Percentiles rank a stretch among this genome's conserved stretches.
These are phyloP conservation scores for Lagenidium giganteum DNA, from an alignment of 352 stramenopile species.

Conservation along the genomic window DNA sequence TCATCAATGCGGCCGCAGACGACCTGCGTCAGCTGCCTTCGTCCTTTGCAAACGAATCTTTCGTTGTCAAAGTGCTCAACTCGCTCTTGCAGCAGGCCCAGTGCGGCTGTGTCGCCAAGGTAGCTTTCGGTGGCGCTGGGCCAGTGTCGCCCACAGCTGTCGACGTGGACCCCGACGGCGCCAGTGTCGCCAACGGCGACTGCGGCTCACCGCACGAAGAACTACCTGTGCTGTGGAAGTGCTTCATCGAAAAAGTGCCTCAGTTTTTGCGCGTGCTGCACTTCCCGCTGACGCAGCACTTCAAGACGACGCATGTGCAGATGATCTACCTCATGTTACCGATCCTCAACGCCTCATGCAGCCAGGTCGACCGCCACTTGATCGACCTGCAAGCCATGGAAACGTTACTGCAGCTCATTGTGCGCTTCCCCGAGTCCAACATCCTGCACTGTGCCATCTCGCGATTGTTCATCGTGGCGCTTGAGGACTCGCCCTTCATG, in stretches of 20 bases:
- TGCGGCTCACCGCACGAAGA: slow-evolving; percentile 35
- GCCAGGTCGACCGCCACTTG: slow-evolving; percentile 37
- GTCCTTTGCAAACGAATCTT: slow-evolving; percentile 46
- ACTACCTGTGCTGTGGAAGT: slow-evolving; percentile 36
- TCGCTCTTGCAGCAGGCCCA: slow-evolving; percentile 50
- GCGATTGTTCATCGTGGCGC: slow-evolving; percentile 67
- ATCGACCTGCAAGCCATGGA: slow-evolving; percentile 36
- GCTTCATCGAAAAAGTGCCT: slow-evolving; percentile 25
- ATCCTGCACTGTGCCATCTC: slow-evolving; percentile 68
- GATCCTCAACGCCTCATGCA: slow-evolving; percentile 52
- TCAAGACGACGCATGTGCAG: slow-evolving; percentile 50
- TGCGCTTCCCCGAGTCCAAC: slow-evolving; percentile 86
- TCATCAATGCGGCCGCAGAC: slow-evolving; percentile 29
- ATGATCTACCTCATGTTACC: slow-evolving; percentile 53
- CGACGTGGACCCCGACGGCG: not conserved
- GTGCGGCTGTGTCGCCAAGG: slow-evolving; percentile 49
- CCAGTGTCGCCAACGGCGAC: too few species aligned
- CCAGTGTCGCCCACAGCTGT: slow-evolving; percentile 7
- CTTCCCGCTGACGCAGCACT: slow-evolving; percentile 19
- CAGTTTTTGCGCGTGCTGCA: slow-evolving; percentile 26
- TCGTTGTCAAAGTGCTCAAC: slow-evolving; percentile 54
- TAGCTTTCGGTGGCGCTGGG: slow-evolving; percentile 20
- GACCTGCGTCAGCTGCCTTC: slow-evolving; percentile 33
- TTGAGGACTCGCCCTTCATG: slow-evolving; percentile 77
- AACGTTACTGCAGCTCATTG: slow-evolving; percentile 81